Conservation (phyloP, 371 early-diverging fungal genomes). For the Dichotomocladium elegans region DNA sequence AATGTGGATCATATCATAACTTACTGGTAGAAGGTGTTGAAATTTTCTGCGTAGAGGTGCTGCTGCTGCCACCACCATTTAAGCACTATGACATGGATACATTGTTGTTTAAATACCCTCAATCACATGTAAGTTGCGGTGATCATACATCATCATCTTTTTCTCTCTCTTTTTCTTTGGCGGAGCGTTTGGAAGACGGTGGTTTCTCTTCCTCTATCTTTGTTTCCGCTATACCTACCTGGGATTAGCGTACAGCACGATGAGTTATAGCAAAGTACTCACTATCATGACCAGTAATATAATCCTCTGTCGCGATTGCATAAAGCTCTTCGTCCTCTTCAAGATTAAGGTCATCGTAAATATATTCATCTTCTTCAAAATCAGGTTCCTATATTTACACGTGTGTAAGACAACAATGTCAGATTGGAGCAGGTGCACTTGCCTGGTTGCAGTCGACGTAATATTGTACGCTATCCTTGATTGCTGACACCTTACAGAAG, state of each 20-base stretch:
- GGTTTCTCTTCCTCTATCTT: conserved; percentile 28
- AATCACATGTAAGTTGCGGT: too few relatives aligned
- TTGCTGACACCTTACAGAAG: conserved; percentile 61
- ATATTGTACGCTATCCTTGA: conserved; percentile 86
- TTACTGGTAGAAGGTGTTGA: too few relatives aligned
- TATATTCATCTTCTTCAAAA: conserved; percentile 86
- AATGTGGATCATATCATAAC: not conserved
- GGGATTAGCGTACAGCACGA: not conserved
- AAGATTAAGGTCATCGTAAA: conserved; percentile 91
- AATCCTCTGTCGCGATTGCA: conserved; percentile 58
- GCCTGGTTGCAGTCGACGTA: conserved; percentile 86
- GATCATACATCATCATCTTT: conserved; percentile 23
- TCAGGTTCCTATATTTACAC: conserved; percentile 60
- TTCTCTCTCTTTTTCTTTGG: conserved; percentile 35
- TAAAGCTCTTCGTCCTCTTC: conserved; percentile 85
- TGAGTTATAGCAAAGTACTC: not conserved
- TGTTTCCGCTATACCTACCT: conserved; percentile 24
- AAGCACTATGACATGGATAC: too few relatives aligned
- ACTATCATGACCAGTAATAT: conserved; percentile 28
- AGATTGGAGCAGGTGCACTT: not conserved
- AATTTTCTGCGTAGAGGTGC: too few relatives aligned
- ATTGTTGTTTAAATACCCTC: too few relatives aligned
- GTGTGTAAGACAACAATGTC: not conserved
- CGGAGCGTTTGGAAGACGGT: conserved; percentile 18
- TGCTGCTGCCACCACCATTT: too few relatives aligned